phyloP scores from a whole-genome alignment of 352 stramenopile species.

The Globisporangium alternatum region DNA sequence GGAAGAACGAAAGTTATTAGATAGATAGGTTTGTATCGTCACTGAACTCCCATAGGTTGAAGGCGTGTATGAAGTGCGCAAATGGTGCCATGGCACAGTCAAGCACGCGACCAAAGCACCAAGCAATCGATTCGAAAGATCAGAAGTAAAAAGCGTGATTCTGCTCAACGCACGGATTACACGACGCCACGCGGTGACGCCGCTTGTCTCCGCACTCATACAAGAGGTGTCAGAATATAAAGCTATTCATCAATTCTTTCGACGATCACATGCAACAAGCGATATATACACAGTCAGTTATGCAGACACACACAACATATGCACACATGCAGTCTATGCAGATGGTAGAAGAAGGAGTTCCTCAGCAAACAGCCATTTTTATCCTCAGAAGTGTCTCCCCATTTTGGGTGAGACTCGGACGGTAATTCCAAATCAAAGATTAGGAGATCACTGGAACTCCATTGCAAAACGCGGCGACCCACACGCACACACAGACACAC shows the following conservation, averaged over 20 bases:
- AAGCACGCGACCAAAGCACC: constrained; percentile 1
- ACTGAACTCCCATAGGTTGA: constrained; percentile 35
- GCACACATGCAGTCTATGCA: constrained; percentile 4
- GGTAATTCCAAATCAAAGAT: constrained; percentile 89
- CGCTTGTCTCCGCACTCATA: constrained; percentile 71
- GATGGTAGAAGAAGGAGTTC: constrained; percentile 33
- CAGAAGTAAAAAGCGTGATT: constrained; percentile 74
- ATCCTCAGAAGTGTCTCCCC: constrained; percentile 54
- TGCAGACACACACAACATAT: background rate
- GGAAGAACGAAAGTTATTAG: constrained; percentile 90
- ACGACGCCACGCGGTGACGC: constrained; percentile 56
- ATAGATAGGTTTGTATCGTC: constrained; percentile 69
- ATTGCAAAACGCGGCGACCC: constrained; percentile 5
- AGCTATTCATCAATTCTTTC: constrained; percentile 86
- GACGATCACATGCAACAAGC: constrained; percentile 5
- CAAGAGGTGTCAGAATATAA: constrained; percentile 90
- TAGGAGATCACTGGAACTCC: constrained; percentile 77
- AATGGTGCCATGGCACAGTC: background rate
- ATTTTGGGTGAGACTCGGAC: constrained; percentile 47
- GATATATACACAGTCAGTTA: constrained; percentile 9
- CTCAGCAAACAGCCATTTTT: constrained; percentile 89
- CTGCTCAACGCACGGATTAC: constrained; percentile 66
- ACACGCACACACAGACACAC: constrained; percentile 2
- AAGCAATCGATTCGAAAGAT: constrained; percentile 24
- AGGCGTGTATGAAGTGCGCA: background rate